Evolutionary conservation across 331 rosid genomes (phyloP), one percentile per base, ranked within the genome.

Genomic region (Stylosanthes scabra): DNA sequence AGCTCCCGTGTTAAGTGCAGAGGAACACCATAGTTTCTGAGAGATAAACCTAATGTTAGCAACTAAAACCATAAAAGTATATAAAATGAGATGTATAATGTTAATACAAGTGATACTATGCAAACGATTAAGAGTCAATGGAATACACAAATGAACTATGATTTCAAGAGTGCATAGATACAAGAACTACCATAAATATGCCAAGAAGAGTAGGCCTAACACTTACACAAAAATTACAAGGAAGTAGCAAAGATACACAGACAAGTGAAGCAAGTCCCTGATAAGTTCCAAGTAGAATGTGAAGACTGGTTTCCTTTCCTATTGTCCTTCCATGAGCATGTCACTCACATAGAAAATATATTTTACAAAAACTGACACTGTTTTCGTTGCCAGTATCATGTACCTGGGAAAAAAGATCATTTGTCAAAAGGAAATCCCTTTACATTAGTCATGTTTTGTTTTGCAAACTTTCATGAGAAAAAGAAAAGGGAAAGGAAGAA

Each of bases 321-420:
- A 95, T 58, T 95, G 99, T 71, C 97, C 98, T 74, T 95, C 99
- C 99, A 92, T 95, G 73, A 95, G 93, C 86, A 88, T 85, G 84
- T 92, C 98, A 61, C 79, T 86, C 41, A 95, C 93, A 72, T 92
- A 95, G 91, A 95, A 95, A 76, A 92, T 74, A 60, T 92, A 95
- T 83, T 95, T 95, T 28, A 92, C 91, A 74, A 95, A 92, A 31
- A 89, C 88, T 42, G 99, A 83, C 66, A 95, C 92, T 2, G 89
- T 93, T 31, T 97, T 95, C 45, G 99, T 95, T 4, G 98, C 98
- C 71, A 95, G 83, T 74, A 95, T 95, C 99, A 92, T 90, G 95
- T 95, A 95, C 96, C 98, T 95, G 92, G 65, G 59, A 59, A 58
- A 59, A 59, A 42, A 75, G 60, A 71, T 56, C 64, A 8, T 46